A percentile compares a stretch with the other conserved stretches of the same genome.
These are phyloP conservation scores for Pythium apleroticum DNA, from an alignment of 352 stramenopile species.

Conservation along the genomic window DNA sequence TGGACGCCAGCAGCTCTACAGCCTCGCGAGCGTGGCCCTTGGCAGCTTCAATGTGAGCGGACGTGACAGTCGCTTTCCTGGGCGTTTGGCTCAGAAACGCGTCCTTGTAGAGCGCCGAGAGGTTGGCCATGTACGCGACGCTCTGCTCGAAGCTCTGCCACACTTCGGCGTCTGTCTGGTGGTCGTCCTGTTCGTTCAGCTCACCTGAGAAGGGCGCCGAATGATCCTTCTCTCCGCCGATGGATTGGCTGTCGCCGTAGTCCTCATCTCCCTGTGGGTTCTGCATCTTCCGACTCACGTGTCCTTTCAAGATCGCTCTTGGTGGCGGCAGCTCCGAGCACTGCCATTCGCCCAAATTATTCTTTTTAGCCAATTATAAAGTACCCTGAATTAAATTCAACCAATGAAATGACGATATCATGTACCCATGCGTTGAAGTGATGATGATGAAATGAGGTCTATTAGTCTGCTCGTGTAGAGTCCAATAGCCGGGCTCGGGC, in stretches of 20 bases:
- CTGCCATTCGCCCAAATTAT: too few relatives aligned
- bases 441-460: too few relatives aligned
- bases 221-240: background rate
- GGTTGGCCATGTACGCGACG: constrained; percentile 50
- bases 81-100: constrained; percentile 28
- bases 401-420: too few relatives aligned
- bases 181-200: background rate
- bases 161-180: constrained; percentile 26
- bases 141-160: constrained; percentile 53
- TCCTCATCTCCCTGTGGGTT: background rate
- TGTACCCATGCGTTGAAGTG: too few relatives aligned
- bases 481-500: too few relatives aligned
- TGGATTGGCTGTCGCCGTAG: background rate
- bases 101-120: constrained; percentile 53
- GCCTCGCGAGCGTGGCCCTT: constrained; percentile 50
- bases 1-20: constrained; percentile 58
- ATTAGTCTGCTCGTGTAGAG: too few relatives aligned
- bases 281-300: background rate
- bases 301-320: background rate
- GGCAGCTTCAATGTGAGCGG: constrained; percentile 42
- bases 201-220: background rate
- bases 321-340: too few relatives aligned
- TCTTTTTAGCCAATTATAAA: too few relatives aligned
- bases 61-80: constrained; percentile 22
- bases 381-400: too few relatives aligned